Conservation (phyloP, 2,329 filamentous ascomycete genomes). For the Trichoderma brevicompactum region DNA sequence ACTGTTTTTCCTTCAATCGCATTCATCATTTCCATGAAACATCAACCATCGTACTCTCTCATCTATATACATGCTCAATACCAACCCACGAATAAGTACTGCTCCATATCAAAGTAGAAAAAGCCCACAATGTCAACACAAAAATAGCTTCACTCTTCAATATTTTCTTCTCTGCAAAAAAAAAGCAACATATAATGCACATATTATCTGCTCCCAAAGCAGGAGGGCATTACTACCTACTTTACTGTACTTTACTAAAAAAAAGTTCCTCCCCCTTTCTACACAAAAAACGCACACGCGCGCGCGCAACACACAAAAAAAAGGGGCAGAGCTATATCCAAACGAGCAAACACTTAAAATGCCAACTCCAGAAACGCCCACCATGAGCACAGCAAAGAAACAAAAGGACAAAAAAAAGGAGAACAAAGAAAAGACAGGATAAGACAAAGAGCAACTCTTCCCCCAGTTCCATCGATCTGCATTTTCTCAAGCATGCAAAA, state of each 20-base stretch:
- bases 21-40: too few species aligned
- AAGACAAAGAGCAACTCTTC: not conserved
- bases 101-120: too few species aligned
- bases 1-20: too few species aligned
- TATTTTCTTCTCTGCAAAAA: not conserved
- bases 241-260: not conserved
- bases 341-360: not conserved
- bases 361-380: slow-evolving; percentile 15
- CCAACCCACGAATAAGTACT: too few species aligned
- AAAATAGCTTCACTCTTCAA: slow-evolving; percentile 4
- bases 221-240: not conserved
- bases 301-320: not conserved
- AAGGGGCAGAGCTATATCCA: slow-evolving; percentile 1
- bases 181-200: not conserved
- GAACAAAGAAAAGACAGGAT: not conserved
- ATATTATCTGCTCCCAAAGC: slow-evolving; percentile 9
- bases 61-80: too few species aligned
- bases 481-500: not conserved
- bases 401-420: not conserved
- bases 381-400: not conserved
- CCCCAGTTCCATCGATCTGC: not conserved
- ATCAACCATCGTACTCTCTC: too few species aligned
- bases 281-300: not conserved
- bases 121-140: too few species aligned
- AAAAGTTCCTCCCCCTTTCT: not conserved